Conservation (phyloP, 2,329 filamentous ascomycete species). For the Escovopsis sp. region DNA sequence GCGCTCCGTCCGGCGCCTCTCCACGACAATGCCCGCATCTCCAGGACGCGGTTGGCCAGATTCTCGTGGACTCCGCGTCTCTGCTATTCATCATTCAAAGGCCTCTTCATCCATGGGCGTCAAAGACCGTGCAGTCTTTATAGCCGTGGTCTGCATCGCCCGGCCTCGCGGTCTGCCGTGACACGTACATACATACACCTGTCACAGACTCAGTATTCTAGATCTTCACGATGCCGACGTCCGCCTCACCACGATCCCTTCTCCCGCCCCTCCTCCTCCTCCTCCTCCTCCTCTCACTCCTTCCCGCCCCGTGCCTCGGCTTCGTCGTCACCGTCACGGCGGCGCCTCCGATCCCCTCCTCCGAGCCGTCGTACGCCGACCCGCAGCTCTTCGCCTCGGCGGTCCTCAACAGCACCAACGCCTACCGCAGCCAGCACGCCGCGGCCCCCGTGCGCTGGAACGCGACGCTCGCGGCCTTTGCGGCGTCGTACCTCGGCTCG, state of each 20-base stretch:
- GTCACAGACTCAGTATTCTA: not conserved
- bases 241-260: not conserved
- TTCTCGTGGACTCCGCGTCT: not conserved
- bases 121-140: not conserved
- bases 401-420: conserved; percentile 52
- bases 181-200: not conserved
- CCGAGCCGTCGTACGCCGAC: conserved; percentile 18
- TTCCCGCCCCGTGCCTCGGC: conserved; percentile 1
- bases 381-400: conserved; percentile 30
- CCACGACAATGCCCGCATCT: not conserved
- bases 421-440: conserved; percentile 48
- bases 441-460: conserved; percentile 50
- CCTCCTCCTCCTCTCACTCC: conserved; percentile 1
- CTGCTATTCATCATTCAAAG: not conserved
- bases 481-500: conserved; percentile 33
- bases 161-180: not conserved
- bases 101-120: not conserved
- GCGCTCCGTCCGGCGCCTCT: not conserved
- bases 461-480: conserved; percentile 41
- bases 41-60: not conserved
- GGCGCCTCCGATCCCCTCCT: conserved; percentile 19
- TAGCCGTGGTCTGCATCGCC: not conserved
- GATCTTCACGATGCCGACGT: not conserved
- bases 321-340: conserved; percentile 19
- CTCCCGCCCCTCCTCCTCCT: not conserved